These are phyloP conservation scores for Huntiella decipiens DNA, from an alignment of 2,329 filamentous ascomycete species.

Conservation along the genomic window DNA sequence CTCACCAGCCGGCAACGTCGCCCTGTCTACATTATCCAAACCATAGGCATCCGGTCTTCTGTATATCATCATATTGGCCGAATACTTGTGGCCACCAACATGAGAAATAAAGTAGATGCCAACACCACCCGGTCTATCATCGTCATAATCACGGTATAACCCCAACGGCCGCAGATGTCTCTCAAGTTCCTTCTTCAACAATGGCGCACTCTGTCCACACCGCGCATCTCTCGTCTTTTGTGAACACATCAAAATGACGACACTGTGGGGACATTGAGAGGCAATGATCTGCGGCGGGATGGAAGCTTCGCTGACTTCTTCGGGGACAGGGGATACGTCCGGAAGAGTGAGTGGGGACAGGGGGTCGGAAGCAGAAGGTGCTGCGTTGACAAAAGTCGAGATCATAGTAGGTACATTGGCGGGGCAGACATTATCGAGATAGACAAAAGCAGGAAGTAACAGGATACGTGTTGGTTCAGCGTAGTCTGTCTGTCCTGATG, in stretches of 20 bases:
- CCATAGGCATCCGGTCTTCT: conserved; percentile 42
- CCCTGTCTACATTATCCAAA: conserved; percentile 21
- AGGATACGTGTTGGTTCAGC: conserved; percentile 58
- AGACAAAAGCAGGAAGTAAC: conserved; percentile 65
- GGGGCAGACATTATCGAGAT: conserved; percentile 71
- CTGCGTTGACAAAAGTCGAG: conserved; percentile 44
- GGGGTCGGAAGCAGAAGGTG: conserved; percentile 55
- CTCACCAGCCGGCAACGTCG: conserved; percentile 15
- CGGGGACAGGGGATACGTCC: conserved; percentile 16
- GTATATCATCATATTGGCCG: conserved; percentile 87
- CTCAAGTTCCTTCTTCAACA: conserved; percentile 77
- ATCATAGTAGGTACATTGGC: conserved; percentile 54
- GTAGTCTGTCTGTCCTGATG: conserved; percentile 44
- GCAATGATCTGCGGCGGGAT: conserved; percentile 14
- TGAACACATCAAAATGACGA: conserved; percentile 81
- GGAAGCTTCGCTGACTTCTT: conserved; percentile 17
- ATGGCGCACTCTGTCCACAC: conserved; percentile 81
- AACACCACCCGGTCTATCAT: conserved; percentile 76
- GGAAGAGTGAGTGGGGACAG: conserved; percentile 26
- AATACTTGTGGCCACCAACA: conserved; percentile 91
- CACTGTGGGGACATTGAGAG: conserved; percentile 57
- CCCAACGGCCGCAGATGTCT: conserved; percentile 71
- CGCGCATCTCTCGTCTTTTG: conserved; percentile 87
- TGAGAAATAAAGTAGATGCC: conserved; percentile 95
- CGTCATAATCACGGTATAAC: conserved; percentile 69